Evolutionary conservation across 345 rosid species (phyloP).

Genomic region (Salix purpurea): DNA sequence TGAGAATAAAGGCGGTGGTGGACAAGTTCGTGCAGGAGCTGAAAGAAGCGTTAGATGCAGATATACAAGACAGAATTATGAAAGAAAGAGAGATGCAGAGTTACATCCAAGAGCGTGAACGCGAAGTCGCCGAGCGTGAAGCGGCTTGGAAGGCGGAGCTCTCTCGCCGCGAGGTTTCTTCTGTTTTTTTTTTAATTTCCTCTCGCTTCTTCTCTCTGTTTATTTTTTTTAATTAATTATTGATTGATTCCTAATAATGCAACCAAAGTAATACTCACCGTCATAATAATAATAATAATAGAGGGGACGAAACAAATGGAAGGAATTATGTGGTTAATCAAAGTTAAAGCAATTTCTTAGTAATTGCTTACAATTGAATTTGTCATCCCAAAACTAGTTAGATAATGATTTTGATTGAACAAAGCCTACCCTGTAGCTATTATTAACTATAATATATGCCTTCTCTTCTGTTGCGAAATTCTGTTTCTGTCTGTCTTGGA

Average conservation of each 20-base stretch:
- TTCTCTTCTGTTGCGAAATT: neutral
- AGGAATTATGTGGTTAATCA: no score
- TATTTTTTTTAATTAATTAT: no score
- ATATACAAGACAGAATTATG: slow-evolving; percentile 92
- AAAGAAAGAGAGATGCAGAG: slow-evolving; percentile 99
- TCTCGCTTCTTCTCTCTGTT: neutral
- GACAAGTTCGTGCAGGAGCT: slow-evolving; percentile 95
- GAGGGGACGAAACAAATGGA: no score
- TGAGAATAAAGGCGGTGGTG: slow-evolving; percentile 84
- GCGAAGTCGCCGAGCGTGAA: slow-evolving; percentile 95
- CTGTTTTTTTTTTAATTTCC: neutral
- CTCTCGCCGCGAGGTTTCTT: slow-evolving; percentile 83
- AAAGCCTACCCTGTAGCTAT: no score
- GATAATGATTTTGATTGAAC: no score
- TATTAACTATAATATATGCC: no score
- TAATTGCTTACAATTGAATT: no score
- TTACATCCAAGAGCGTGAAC: slow-evolving; percentile 92
- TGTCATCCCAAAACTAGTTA: no score
- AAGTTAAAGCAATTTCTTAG: no score
- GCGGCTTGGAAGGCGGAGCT: slow-evolving; percentile 99
- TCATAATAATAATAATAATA: no score
- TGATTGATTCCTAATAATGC: no score
- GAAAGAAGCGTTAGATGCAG: slow-evolving; percentile 91
- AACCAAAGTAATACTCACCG: no score
- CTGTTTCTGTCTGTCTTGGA: neutral